Percentiles rank a stretch among this genome's conserved stretches.
phyloP scores from a whole-genome alignment of 1,284 basidiomycete genomes.

The Ganoderma resinaceum region DNA sequence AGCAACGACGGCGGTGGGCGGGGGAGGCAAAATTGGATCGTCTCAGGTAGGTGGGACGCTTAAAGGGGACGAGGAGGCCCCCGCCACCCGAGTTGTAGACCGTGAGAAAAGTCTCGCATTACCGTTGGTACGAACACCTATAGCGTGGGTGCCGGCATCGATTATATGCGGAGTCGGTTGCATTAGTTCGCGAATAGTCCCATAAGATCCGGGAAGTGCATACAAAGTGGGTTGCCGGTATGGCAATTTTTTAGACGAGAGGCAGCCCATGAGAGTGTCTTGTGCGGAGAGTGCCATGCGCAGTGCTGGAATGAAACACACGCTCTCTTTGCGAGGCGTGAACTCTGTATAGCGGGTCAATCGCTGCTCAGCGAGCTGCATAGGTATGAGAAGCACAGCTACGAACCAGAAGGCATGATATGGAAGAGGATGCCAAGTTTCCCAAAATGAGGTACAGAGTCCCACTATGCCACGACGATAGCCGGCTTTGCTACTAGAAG shows the following conservation, averaged over 20 bases:
- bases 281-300: conserved; percentile 13
- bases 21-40: conserved; percentile 15
- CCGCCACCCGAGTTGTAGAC: not conserved
- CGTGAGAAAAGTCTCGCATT: conserved; percentile 10
- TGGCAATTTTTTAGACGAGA: conserved; percentile 23
- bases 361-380: not conserved
- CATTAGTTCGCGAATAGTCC: conserved; percentile 8
- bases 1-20: conserved; percentile 6
- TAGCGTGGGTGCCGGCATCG: conserved; percentile 13
- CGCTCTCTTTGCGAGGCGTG: not conserved
- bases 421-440: not conserved
- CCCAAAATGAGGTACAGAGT: not conserved
- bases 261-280: conserved; percentile 16
- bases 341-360: not conserved
- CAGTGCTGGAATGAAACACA: conserved; percentile 7
- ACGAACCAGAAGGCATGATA: not conserved
- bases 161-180: not conserved
- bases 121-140: conserved; percentile 7
- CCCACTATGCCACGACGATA: not conserved
- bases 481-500: not conserved
- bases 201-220: conserved; percentile 12
- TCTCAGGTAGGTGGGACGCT: conserved; percentile 21
- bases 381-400: not conserved
- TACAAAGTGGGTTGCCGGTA: conserved; percentile 16
- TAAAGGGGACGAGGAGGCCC: conserved; percentile 12